phyloP scores from a whole-genome alignment of 2,329 filamentous ascomycete genomes.

The Aspergillus sp. region DNA sequence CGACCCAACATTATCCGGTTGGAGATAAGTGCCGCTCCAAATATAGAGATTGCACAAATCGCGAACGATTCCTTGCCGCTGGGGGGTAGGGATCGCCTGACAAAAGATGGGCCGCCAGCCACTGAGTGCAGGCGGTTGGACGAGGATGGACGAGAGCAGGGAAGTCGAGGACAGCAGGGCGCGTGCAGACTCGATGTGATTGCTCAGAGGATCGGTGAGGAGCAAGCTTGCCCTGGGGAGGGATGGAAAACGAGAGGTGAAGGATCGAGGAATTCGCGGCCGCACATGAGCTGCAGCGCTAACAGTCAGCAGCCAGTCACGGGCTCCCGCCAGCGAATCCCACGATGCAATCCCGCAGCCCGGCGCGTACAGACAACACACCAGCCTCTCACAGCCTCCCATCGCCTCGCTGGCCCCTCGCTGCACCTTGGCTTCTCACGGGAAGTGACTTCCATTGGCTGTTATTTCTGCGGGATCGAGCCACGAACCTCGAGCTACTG shows the following conservation, averaged over 20 bases:
- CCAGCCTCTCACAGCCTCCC: constrained; percentile 4
- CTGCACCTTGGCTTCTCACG: not conserved
- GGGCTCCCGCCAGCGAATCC: not conserved
- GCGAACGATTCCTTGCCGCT: too few relatives aligned
- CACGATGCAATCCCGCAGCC: constrained; percentile 2
- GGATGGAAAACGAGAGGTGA: not conserved
- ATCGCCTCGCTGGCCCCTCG: not conserved
- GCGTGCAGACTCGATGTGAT: constrained; percentile 4
- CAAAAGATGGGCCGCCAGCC: too few relatives aligned
- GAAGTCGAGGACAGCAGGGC: not conserved
- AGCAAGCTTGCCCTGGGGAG: not conserved
- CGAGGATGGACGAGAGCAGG: not conserved
- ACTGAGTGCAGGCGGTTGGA: too few relatives aligned
- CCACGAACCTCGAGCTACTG: constrained; percentile 15
- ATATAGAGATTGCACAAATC: too few relatives aligned
- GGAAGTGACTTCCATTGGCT: constrained; percentile 2
- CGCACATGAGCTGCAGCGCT: not conserved
- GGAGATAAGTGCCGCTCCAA: too few relatives aligned
- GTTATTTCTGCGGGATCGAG: not conserved
- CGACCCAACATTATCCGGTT: too few relatives aligned
- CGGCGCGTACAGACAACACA: constrained; percentile 13
- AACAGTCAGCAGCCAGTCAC: constrained; percentile 9
- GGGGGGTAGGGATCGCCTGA: too few relatives aligned
- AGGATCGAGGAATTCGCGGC: not conserved
- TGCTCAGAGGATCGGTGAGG: constrained; percentile 6